These are phyloP conservation scores for Karstenula rhodostoma DNA, from an alignment of 2,329 filamentous ascomycete genomes.

Conservation along the genomic window DNA sequence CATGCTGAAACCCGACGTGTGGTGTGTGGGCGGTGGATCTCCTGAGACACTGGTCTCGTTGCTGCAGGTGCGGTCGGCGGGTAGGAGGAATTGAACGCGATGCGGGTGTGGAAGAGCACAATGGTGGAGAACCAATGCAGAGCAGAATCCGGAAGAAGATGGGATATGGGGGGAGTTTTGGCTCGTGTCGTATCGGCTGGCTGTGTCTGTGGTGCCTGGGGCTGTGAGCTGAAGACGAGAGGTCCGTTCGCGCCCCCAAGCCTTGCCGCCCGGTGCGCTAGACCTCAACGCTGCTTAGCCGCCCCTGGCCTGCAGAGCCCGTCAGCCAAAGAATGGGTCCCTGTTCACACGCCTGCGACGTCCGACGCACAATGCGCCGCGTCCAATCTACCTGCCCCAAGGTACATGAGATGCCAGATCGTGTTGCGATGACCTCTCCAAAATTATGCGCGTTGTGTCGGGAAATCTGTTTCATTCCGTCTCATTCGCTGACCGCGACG, in stretches of 20 bases:
- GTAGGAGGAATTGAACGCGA: constrained; percentile 2
- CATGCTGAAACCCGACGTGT: constrained; percentile 50
- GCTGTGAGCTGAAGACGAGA: constrained; percentile 24
- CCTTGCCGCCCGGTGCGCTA: constrained; percentile 21
- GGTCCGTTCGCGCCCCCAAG: constrained; percentile 15
- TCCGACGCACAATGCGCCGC: neutral
- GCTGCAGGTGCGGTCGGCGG: constrained; percentile 22
- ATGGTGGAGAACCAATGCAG: constrained; percentile 18
- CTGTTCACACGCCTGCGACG: neutral
- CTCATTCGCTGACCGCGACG: neutral
- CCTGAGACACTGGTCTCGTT: constrained; percentile 44
- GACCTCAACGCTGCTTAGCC: constrained; percentile 7
- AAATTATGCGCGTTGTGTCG: neutral
- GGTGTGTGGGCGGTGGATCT: constrained; percentile 38
- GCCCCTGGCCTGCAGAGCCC: neutral
- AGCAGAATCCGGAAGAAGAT: constrained; percentile 5
- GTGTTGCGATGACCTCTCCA: neutral
- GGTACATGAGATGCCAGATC: neutral
- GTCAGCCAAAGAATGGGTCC: constrained; percentile 1
- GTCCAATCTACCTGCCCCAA: neutral
- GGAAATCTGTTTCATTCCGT: neutral
- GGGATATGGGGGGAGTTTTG: constrained; percentile 14
- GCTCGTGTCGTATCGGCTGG: constrained; percentile 1
- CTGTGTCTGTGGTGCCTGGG: constrained; percentile 14
- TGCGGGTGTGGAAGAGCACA: neutral